phyloP scores from a whole-genome alignment of 1,139 yeast species.

The Sugiyamaella neomexicana region DNA sequence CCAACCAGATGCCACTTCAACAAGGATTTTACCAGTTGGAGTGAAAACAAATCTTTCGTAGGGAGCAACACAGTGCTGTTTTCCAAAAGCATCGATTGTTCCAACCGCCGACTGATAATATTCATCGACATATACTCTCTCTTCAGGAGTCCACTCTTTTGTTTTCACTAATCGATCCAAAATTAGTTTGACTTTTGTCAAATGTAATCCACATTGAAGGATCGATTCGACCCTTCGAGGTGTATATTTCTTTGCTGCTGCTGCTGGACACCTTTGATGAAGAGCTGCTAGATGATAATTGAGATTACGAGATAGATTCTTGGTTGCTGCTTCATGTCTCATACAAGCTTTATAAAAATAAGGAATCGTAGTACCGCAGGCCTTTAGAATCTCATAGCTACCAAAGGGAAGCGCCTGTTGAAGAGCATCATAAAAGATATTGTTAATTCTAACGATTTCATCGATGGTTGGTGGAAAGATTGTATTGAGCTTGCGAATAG shows the following conservation, averaged over 20 bases:
- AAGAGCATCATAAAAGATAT: constrained; percentile 75
- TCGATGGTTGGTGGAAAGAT: constrained; percentile 94
- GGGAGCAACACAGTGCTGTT: constrained; percentile 37
- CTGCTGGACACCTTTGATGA: constrained; percentile 20
- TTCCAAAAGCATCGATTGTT: constrained; percentile 82
- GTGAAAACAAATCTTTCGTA: constrained; percentile 73
- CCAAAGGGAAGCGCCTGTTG: constrained; percentile 68
- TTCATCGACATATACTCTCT: constrained; percentile 43
- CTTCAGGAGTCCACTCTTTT: constrained; percentile 40
- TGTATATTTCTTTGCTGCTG: constrained; percentile 45
- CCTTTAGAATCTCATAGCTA: constrained; percentile 69
- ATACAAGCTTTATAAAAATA: constrained; percentile 90
- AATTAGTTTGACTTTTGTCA: constrained; percentile 68
- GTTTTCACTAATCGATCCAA: constrained; percentile 53
- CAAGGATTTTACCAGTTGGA: constrained; percentile 83
- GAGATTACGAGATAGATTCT: constrained; percentile 51
- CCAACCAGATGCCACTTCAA: constrained; percentile 84
- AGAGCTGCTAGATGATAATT: constrained; percentile 32
- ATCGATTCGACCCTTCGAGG: constrained; percentile 64
- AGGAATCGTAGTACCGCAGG: constrained; percentile 77
- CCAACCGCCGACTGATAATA: constrained; percentile 57
- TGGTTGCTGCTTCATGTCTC: constrained; percentile 89
- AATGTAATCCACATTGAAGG: constrained; percentile 67
- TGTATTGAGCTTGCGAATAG: constrained; percentile 65
- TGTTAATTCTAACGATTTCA: constrained; percentile 85